Base-by-base conservation (phyloP, 2,329 filamentous ascomycete genomes). In the Fusarium sp. region DNA sequence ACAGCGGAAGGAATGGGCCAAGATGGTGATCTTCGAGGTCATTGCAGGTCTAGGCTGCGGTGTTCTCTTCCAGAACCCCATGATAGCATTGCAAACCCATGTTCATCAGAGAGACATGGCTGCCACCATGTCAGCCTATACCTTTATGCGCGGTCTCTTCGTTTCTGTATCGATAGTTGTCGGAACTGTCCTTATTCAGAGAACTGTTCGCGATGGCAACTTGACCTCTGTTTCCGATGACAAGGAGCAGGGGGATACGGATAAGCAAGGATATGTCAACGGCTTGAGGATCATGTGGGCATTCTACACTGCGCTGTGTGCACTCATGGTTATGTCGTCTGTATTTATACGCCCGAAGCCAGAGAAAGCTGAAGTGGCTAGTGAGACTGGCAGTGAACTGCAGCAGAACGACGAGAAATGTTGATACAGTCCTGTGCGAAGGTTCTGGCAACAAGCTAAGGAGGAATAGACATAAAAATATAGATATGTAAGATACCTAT, bases 131-230 rank as follows among this genome's bases (percentile, higher is more conserved):
- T 85, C 88, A 1, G 89, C 88, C 0, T 90, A 90, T 60, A 82
- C 84, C 3, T 92, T 92, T 72, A 82, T 89, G 10, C 87, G 91
- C 22, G 90, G 90, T 65, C 81, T 94, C 2, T 89, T 87, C 10
- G 91, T 88, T 0, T 85, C 88, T 1, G 84, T 89, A 13, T 88
- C 88, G 0, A 85, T 93, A 49, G 90, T 93, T 2, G 82, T 93
- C 30, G 92, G 92, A 35, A 88, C 90, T 13, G 90, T 93, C 27
- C 83, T 94, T 25, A 94, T 94, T 79, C 89, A 93, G 17, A 56
- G 70, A 3, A 62, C 57, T 11, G 55, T 72, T 10, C 56, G 60
- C 4, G 55, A 57, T 13, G 70, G 62, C 4, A 65, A 57, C 17
- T 40, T 72, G 41, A 71, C 70, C 3, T 44, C 65, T 9, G 59